A percentile compares a stretch with the other conserved stretches of the same genome.
Evolutionary conservation across 768 basidiomycete genomes (phyloP).

Genomic region (Guyanaporus albipodus): DNA sequence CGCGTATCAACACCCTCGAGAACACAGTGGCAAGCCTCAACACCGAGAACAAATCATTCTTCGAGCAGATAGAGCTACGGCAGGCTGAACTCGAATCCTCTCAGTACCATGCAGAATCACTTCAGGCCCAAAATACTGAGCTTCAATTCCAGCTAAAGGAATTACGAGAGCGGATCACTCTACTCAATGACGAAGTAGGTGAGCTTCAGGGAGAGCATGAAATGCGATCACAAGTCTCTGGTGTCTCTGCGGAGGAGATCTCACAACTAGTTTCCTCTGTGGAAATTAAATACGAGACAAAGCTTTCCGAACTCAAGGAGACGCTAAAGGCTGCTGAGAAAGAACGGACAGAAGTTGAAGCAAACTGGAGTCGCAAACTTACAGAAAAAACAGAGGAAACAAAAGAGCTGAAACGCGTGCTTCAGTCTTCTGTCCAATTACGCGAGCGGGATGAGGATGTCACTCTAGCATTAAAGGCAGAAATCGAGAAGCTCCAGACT

Average conservation of each 20-base stretch:
- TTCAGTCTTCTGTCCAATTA: constrained; percentile 56
- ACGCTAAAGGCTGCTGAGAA: constrained; percentile 64
- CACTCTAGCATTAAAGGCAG: constrained; percentile 46
- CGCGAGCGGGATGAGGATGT: constrained; percentile 56
- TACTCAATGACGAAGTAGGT: constrained; percentile 67
- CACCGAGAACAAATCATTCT: constrained; percentile 73
- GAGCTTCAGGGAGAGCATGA: constrained; percentile 63
- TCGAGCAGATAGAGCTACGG: constrained; percentile 81
- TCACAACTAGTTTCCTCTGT: constrained; percentile 69
- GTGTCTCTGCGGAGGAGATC: constrained; percentile 56
- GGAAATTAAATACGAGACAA: constrained; percentile 73
- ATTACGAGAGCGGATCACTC: constrained; percentile 61
- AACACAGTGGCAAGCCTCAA: constrained; percentile 63
- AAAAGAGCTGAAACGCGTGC: constrained; percentile 60
- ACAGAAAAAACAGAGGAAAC: constrained; percentile 73
- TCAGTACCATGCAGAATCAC: constrained; percentile 65
- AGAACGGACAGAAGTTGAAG: constrained; percentile 84
- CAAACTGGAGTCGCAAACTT: constrained; percentile 84
- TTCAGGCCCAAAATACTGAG: constrained; percentile 79
- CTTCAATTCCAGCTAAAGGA: constrained; percentile 85
- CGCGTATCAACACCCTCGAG: constrained; percentile 69
- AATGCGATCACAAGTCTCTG: constrained; percentile 38
- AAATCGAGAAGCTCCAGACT: constrained; percentile 50
- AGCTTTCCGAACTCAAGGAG: constrained; percentile 65
- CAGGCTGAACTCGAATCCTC: constrained; percentile 90